Evolutionary conservation across 2,329 filamentous ascomycete genomes (phyloP).

Genomic region (Teratosphaeriaceae sp.): DNA sequence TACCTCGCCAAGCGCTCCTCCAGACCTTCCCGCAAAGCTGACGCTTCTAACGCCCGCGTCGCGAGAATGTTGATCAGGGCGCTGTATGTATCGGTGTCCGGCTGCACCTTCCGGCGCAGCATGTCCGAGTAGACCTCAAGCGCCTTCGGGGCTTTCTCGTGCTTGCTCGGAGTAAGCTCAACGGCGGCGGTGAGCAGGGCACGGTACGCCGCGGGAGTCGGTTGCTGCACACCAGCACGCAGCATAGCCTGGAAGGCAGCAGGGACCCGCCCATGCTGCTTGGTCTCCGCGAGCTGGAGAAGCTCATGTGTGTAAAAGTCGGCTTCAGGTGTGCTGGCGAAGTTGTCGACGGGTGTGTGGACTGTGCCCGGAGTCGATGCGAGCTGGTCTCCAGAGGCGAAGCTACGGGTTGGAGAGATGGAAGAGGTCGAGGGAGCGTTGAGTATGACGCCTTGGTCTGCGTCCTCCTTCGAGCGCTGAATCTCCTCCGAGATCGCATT

Average conservation of each 20-base stretch:
- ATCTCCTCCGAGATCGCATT: conserved; percentile 78
- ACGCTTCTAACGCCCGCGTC: conserved; percentile 70
- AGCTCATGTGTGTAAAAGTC: conserved; percentile 73
- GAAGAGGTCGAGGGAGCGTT: conserved; percentile 13
- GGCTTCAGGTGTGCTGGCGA: conserved; percentile 49
- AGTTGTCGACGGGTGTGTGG: conserved; percentile 20
- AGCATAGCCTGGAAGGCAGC: conserved; percentile 87
- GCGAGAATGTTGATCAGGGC: conserved; percentile 80
- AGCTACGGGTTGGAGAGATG: conserved; percentile 9
- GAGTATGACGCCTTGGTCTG: conserved; percentile 28
- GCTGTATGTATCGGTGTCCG: conserved; percentile 80
- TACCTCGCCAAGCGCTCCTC: conserved; percentile 80
- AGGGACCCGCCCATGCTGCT: conserved; percentile 80
- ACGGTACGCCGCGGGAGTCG: conserved; percentile 84
- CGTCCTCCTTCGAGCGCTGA: conserved; percentile 50
- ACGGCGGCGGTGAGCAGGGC: conserved; percentile 80
- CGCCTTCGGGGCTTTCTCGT: conserved; percentile 81
- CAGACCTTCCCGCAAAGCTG: conserved; percentile 62
- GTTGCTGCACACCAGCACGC: conserved; percentile 68
- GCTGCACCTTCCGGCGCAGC: conserved; percentile 75
- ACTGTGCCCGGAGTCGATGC: conserved; percentile 20
- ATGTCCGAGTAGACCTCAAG: conserved; percentile 96
- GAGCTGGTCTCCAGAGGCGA: conserved; percentile 16
- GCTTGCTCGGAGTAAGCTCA: conserved; percentile 68
- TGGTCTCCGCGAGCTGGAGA: conserved; percentile 61